Conservation (phyloP, 208 protist species). For the Porcisia deanei region DNA sequence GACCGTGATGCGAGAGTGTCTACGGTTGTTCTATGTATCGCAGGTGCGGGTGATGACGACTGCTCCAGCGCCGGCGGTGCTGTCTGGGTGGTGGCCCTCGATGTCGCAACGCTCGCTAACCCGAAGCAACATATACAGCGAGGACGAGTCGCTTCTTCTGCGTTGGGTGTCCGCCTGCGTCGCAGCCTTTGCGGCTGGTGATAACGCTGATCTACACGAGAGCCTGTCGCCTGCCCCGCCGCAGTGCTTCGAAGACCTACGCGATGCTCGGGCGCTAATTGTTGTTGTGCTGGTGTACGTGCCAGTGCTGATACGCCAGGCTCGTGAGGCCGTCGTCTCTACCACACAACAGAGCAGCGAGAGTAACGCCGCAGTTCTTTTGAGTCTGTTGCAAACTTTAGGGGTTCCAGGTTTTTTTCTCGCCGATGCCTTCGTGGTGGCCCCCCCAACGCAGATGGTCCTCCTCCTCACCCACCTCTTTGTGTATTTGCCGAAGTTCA, state of each 20-base stretch:
- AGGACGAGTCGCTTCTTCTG: constrained; percentile 83
- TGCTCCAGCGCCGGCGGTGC: constrained; percentile 2
- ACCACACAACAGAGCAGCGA: constrained; percentile 6
- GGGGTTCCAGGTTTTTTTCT: constrained; percentile 45
- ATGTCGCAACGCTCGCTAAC: constrained; percentile 31
- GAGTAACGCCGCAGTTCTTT: constrained; percentile 50
- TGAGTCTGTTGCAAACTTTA: constrained; percentile 45
- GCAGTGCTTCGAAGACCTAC: constrained; percentile 67
- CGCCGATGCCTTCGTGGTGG: constrained; percentile 54
- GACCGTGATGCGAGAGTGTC: constrained; percentile 71
- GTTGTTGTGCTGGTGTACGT: constrained; percentile 70
- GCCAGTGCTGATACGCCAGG: constrained; percentile 39
- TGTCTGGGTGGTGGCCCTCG: constrained; percentile 18
- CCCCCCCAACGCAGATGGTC: constrained; percentile 57
- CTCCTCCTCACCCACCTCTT: constrained; percentile 86
- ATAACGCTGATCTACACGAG: constrained; percentile 11
- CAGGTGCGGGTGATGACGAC: constrained; percentile 35
- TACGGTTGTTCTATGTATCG: constrained; percentile 78
- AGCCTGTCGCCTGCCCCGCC: background rate
- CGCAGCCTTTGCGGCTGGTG: constrained; percentile 23
- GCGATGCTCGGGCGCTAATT: constrained; percentile 71
- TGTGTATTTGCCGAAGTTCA: constrained; percentile 77
- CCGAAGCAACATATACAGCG: constrained; percentile 88
- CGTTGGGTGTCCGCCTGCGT: constrained; percentile 66
- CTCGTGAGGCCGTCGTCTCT: constrained; percentile 22